These are phyloP conservation scores for Eucalyptus erythrocorys DNA, from an alignment of 345 rosid genomes.

Conservation along the genomic window DNA sequence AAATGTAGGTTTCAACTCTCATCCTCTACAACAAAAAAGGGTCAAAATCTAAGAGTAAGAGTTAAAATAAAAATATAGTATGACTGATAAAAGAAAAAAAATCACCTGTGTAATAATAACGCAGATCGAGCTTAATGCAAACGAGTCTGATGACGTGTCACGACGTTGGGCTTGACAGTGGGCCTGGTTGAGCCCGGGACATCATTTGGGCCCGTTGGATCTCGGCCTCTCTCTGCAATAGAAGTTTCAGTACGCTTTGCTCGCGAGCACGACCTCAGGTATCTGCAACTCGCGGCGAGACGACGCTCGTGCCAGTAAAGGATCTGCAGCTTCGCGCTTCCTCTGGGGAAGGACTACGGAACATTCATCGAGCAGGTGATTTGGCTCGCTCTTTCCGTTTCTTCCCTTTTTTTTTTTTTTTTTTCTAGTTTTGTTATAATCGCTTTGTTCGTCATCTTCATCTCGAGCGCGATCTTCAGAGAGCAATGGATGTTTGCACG, in stretches of 20 bases:
- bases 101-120: not conserved
- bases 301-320: not conserved
- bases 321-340: not conserved
- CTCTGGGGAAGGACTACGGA: not conserved
- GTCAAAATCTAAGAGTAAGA: too few relatives aligned
- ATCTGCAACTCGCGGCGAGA: not conserved
- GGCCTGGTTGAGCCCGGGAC: not conserved
- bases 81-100: too few relatives aligned
- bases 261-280: not conserved
- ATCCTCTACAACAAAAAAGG: too few relatives aligned
- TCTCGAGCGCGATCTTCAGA: not conserved
- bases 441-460: not conserved
- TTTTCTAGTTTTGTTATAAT: not conserved
- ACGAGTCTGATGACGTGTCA: not conserved
- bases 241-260: not conserved
- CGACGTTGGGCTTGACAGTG: not conserved
- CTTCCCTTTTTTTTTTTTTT: not conserved
- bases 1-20: too few relatives aligned
- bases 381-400: not conserved
- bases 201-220: not conserved
- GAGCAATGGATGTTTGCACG: not conserved
- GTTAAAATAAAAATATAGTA: too few relatives aligned
- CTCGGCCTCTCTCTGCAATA: not conserved
- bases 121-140: not conserved
- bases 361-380: not conserved